Conservation (phyloP, 805 yeast genomes). For the Saccharomycopsis sp. region DNA sequence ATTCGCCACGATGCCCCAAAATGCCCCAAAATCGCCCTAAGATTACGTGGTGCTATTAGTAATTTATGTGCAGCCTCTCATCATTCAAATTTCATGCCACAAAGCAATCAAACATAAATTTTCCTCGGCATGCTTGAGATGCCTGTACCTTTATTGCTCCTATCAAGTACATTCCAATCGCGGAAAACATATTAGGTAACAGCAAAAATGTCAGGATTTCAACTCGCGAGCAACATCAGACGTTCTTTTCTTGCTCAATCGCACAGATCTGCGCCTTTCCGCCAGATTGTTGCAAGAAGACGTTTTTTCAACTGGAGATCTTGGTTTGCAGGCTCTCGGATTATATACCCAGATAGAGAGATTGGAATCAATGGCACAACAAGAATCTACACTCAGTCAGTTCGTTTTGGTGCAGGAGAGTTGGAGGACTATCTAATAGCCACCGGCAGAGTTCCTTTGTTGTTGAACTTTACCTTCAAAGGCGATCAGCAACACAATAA, state of each 20-base stretch:
- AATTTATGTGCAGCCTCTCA: too few species aligned
- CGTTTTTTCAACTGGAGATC: not conserved
- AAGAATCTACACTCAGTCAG: slow-evolving; percentile 10
- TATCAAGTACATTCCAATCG: not conserved
- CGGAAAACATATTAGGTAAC: not conserved
- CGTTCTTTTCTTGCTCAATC: not conserved
- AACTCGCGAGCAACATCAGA: not conserved
- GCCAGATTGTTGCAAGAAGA: not conserved
- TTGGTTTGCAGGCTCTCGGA: not conserved
- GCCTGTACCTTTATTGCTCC: not conserved
- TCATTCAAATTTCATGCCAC: too few species aligned
- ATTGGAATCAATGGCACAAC: slow-evolving; percentile 17
- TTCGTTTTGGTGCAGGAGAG: slow-evolving; percentile 37
- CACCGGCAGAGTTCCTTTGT: slow-evolving; percentile 48
- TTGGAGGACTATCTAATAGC: slow-evolving; percentile 45
- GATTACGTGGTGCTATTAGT: too few species aligned
- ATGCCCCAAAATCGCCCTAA: too few species aligned
- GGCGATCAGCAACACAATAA: slow-evolving; percentile 59
- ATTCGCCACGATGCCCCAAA: too few species aligned
- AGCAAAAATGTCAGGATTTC: not conserved
- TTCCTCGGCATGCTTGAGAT: too few species aligned
- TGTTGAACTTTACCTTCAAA: slow-evolving; percentile 63
- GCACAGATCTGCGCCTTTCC: not conserved
- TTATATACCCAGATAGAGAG: slow-evolving; percentile 18
- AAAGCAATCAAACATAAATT: too few species aligned